phyloP scores from a whole-genome alignment of 345 rosid genomes.

The Gossypium raimondii region DNA sequence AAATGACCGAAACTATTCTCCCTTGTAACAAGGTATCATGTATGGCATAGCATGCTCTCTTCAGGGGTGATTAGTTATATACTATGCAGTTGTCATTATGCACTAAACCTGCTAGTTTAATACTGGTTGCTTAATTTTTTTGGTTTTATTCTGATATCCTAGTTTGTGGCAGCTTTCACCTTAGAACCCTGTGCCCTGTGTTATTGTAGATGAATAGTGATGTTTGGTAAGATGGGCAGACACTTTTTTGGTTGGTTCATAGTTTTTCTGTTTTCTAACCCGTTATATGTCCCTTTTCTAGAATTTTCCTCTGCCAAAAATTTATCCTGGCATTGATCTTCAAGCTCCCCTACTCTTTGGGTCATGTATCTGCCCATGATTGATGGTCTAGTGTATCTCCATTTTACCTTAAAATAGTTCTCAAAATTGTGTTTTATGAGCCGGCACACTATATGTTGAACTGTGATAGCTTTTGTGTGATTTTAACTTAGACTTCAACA shows the following conservation, averaged over 20 bases:
- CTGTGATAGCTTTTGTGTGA: not conserved
- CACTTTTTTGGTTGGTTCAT: not conserved
- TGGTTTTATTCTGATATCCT: not conserved
- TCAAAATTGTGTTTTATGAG: not conserved
- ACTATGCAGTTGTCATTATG: not conserved
- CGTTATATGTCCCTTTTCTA: not conserved
- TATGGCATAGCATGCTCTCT: not conserved
- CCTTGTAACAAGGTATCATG: not conserved
- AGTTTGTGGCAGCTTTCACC: not conserved
- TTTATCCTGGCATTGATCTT: not conserved
- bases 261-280: not conserved
- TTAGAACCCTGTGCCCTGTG: not conserved
- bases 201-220: not conserved
- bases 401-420: not conserved
- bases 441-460: slow-evolving; percentile 3
- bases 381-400: not conserved
- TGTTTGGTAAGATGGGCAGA: not conserved
- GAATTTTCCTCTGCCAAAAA: not conserved
- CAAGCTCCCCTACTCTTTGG: not conserved
- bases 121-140: not conserved
- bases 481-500: not conserved
- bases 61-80: not conserved
- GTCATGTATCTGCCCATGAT: not conserved
- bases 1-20: not conserved
- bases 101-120: not conserved